These are phyloP conservation scores for Acacia melanoxylon DNA, from an alignment of 306 rosid genomes.

Conservation along the genomic window DNA sequence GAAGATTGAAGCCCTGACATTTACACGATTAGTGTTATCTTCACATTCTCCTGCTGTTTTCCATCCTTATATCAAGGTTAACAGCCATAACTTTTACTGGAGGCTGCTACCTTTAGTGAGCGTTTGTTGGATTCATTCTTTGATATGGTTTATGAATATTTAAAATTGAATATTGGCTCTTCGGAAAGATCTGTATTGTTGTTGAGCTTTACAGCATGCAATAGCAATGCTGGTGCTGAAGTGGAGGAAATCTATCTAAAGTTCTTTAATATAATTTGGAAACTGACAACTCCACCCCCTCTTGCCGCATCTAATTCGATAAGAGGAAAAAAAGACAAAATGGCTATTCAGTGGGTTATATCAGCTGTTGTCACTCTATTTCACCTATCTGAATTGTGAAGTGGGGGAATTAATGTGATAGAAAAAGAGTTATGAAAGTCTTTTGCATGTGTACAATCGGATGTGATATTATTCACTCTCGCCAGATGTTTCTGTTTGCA, in stretches of 20 bases:
- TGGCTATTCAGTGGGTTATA: neutral
- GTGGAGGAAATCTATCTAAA: slow-evolving; percentile 11
- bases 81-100: neutral
- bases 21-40: slow-evolving; percentile 86
- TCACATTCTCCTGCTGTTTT: slow-evolving; percentile 95
- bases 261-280: neutral
- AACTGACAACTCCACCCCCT: neutral
- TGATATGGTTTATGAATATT: slow-evolving; percentile 3
- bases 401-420: neutral
- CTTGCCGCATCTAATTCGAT: neutral
- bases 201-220: slow-evolving; percentile 17
- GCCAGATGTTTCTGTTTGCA: slow-evolving; percentile 34
- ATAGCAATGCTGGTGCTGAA: slow-evolving; percentile 10
- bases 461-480: neutral
- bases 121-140: slow-evolving; percentile 17
- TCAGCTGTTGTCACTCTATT: neutral
- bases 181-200: neutral
- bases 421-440: neutral
- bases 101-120: neutral
- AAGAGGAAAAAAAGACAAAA: neutral
- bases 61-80: slow-evolving; percentile 91
- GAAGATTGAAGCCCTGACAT: slow-evolving; percentile 94
- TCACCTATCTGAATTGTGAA: slow-evolving; percentile 14
- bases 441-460: neutral
- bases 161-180: neutral